These are phyloP conservation scores for Trichoderma aggressivum DNA, from an alignment of 2,329 filamentous ascomycete genomes.

Conservation along the genomic window DNA sequence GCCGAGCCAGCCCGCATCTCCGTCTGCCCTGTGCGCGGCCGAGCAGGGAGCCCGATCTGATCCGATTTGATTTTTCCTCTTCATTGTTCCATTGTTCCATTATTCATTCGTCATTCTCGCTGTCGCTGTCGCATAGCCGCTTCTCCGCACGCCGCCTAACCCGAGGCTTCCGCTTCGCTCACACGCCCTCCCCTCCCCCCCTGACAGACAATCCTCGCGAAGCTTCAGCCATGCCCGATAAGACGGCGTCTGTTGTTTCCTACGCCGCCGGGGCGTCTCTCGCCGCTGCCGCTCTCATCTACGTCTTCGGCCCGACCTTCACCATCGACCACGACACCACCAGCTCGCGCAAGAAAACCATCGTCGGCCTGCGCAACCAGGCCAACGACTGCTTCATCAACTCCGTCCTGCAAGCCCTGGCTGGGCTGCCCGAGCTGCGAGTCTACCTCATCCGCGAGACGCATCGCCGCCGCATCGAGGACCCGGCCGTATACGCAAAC, in stretches of 20 bases:
- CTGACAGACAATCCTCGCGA: background rate
- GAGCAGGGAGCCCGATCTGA: slow-evolving; percentile 1
- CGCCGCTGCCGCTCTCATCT: slow-evolving; percentile 90
- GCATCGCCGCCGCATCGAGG: slow-evolving; percentile 78
- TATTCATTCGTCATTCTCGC: background rate
- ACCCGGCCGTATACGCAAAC: slow-evolving; percentile 68
- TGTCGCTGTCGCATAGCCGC: background rate
- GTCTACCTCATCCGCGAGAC: slow-evolving; percentile 90
- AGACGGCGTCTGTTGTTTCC: slow-evolving; percentile 54
- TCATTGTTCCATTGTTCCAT: background rate
- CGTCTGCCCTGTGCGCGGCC: slow-evolving; percentile 14
- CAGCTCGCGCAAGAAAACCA: slow-evolving; percentile 70
- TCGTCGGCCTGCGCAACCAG: slow-evolving; percentile 83
- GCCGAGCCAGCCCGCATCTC: background rate
- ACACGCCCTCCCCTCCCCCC: background rate
- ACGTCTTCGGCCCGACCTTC: slow-evolving; percentile 97
- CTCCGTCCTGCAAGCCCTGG: slow-evolving; percentile 88
- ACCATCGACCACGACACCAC: slow-evolving; percentile 81
- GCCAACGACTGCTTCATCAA: slow-evolving; percentile 98
- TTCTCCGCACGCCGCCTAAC: slow-evolving; percentile 7
- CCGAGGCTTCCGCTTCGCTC: slow-evolving; percentile 9
- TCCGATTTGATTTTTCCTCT: background rate
- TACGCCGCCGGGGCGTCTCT: slow-evolving; percentile 96
- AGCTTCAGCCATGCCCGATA: slow-evolving; percentile 34
- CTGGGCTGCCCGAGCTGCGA: slow-evolving; percentile 83